Percentiles rank a stretch among this genome's conserved stretches.
Conservation (phyloP, 164 flowering plant genomes). For the Aristolochia fimbriata region DNA sequence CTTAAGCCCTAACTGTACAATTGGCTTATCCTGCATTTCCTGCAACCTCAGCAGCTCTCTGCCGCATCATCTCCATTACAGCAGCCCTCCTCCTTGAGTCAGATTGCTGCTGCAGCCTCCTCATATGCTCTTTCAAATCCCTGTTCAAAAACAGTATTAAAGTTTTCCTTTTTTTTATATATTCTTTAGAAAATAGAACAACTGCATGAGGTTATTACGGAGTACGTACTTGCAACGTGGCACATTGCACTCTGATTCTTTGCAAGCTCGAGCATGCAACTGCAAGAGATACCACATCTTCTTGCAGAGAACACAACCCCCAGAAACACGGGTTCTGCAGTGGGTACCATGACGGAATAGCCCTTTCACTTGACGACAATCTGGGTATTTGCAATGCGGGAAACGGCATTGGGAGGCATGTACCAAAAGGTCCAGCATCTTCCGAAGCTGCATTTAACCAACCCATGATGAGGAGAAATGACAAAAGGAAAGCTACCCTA, state of each 20-base stretch:
- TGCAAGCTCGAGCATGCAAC: slow-evolving; percentile 97
- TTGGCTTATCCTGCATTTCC: slow-evolving; percentile 41
- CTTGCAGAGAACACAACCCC: slow-evolving; percentile 90
- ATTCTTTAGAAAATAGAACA: no score
- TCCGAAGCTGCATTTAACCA: slow-evolving; percentile 53
- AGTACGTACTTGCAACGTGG: slow-evolving; percentile 87
- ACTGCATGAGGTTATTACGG: not conserved
- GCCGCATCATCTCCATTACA: slow-evolving; percentile 99
- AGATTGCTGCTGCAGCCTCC: slow-evolving; percentile 87
- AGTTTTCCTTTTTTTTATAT: not conserved
- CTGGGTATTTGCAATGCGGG: slow-evolving; percentile 76
- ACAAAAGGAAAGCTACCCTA: not conserved
- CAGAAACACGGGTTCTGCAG: slow-evolving; percentile 80
- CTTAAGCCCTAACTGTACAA: slow-evolving; percentile 7
- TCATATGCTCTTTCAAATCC: slow-evolving; percentile 81
- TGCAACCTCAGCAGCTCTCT: slow-evolving; percentile 94
- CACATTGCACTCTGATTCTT: slow-evolving; percentile 82
- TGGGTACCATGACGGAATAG: slow-evolving; percentile 92
- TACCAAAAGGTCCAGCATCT: slow-evolving; percentile 97
- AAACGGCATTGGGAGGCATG: slow-evolving; percentile 96
- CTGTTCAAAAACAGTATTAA: slow-evolving; percentile 24
- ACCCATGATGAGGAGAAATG: not conserved
- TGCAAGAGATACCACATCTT: slow-evolving; percentile 98
- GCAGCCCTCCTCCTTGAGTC: slow-evolving; percentile 96
- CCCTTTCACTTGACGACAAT: slow-evolving; percentile 94